Base-by-base conservation (phyloP, 2,329 filamentous ascomycete species). In the Lanzia echinophila region DNA sequence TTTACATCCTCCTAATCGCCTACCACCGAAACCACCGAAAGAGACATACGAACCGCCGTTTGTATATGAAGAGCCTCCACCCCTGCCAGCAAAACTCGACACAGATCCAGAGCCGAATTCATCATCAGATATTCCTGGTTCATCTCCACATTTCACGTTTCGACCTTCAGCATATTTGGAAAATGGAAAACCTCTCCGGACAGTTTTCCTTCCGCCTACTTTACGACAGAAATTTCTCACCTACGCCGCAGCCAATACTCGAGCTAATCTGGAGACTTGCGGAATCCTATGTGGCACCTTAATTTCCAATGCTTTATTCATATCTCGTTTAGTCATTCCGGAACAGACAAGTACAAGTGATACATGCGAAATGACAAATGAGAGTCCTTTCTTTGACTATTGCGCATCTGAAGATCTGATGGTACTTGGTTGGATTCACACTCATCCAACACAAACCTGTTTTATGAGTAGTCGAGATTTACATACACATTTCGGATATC, bases 381-480 rank as follows among this genome's bases (percentile, higher is more conserved):
- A 95, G 69, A 80, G 81, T 31, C 82, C 83, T 0, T 78, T 96
- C 28, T 91, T 96, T 62, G 90, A 96, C 54, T 96, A 92, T 68
- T 95, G 91, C 44, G 57, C 60, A 11, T 54, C 60, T 6, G 64
- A 67, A 44, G 64, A 67, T 43, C 50, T 66, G 33, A 58, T 67
- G 55, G 60, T 64, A 7, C 47, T 67, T 38, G 65, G 65, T 38
- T 99, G 94, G 94, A 99, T 99, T 57, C 94, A 99, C 68, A 99
- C 94, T 0, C 94, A 99, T 69, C 94, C 94, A 0, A 90, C 87
- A 0, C 94, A 99, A 72, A 95, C 90, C 0, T 99, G 94, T 70
- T 99, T 99, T 69, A 95, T 99, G 88, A 96, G 90, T 68, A 94
- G 87, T 47, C 78, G 92, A 47, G 94, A 99, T 67, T 68, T 97